Base-by-base conservation (phyloP, 495 filamentous ascomycete species). In the Pseudomonodictys pantanalensis region DNA sequence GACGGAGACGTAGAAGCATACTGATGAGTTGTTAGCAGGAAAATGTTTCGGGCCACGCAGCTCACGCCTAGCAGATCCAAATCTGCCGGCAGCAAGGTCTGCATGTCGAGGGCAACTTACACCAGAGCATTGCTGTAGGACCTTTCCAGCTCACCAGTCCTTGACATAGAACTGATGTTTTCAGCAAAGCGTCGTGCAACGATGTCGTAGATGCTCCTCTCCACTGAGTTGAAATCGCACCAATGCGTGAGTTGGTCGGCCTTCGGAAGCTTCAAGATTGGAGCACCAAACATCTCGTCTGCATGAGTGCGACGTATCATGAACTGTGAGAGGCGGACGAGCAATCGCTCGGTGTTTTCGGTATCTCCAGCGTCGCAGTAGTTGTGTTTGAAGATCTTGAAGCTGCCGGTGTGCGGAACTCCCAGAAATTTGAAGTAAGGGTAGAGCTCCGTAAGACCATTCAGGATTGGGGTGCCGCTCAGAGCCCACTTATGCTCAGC, bases 391-490 rank as follows among this genome's bases (percentile, higher is more conserved):
- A 87, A 88, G 2, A 68, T 64, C 3, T 70, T 48, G 42, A 72
- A 75, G 26, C 57, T 66, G 1, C 73, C 75, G 0, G 71, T 76
- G 33, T 75, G 52, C 1, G 76, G 73, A 10, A 83, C 78, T 0
- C 70, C 62, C 0, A 88, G 70, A 56, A 88, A 87, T 24, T 79
- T 74, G 51, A 89, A 78, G 60, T 83, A 84, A 0, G 84, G 78
- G 56, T 77, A 88, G 10, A 87, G 70, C 59, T 86, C 82, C 10
- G 69, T 64, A 0, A 73, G 62, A 18, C 35, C 30, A 41, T 86
- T 87, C 4, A 75, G 65, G n/a, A 87, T 65, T 0, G 84, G 86
- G 0, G 86, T 89, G 1, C 83, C 86, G 11, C 71, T 79, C 0
- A 90, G 29, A 0, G 78, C 72, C 86, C 86, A 90, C 32, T 80